Base-by-base conservation (phyloP, 345 rosid genomes). In the Eucalyptus regnans region DNA sequence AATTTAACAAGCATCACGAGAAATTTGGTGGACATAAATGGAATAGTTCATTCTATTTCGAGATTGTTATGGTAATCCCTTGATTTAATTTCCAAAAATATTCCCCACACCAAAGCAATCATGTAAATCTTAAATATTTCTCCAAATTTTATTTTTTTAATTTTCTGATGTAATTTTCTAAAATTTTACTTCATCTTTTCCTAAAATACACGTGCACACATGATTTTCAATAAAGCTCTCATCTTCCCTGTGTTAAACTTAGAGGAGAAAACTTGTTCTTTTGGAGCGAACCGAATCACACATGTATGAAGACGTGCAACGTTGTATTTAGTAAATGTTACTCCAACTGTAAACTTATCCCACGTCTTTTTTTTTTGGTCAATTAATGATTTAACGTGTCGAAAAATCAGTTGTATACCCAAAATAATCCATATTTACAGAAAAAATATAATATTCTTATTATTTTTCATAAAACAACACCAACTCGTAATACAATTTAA, bases 191-290 rank as follows among this genome's bases (percentile, higher is more conserved):
- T 17, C 18, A 7, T 3, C 58, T 18, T 52, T 52, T 3, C 25
- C 0, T 52, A 52, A 25, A 58, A 11, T 58, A 58, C n/a, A 25
- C 3, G 7, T 58, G 3, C 29, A 58, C 0, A 6, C 12, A 1
- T 56, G 62, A 56, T 25, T 56, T 58, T 58, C 4, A 10, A 58
- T 25, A 58, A 23, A 58, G 3, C 14, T 58, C 7, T 12, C 13
- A 3, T 58, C 7, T 52, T 52, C 58, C 58, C 7, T 3, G 25
- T 18, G 9, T 52, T 20, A 52, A 52, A 52, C 9, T 52, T 1
- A 8, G 58, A 23, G 58, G 9, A 52, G 25, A 52, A 52, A 52
- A 20, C 58, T 52, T 10, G 0, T 52, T 52, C 10, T 52, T 18
- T 8, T 52, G 25, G 58, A 18, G 58, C 5, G 2, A 52, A 52